Evolutionary conservation across 495 filamentous ascomycete species (phyloP), one percentile per base, ranked within the genome.

Genomic region (Penicillium simplicissimum): DNA sequence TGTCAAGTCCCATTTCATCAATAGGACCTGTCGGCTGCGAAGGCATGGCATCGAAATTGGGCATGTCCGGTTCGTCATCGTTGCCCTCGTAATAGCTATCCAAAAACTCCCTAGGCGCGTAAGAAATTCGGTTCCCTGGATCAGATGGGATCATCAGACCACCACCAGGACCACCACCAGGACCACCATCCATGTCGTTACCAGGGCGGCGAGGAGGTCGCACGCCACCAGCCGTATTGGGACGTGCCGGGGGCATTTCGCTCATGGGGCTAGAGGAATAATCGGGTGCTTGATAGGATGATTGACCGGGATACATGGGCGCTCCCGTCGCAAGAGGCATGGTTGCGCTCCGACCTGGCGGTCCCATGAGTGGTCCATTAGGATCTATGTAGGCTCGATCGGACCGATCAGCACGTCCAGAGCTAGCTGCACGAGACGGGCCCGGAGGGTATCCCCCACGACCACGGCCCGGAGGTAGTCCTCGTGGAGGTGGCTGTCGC

Each of bases 41-140:
- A 3, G 85, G 82, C 33, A 87, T 79, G 3, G 84, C 82, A 76
- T 93, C 89, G 60, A 94, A 94, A 67, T 92, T 85, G 3, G 90
- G 90, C 76, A 88, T 87, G 13, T 92, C 89, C 5, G 72, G 74
- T 31, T 79, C 78, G 40, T 77, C 78, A 1, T 68, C 67, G n/a
- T 54, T 67, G 6, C 70, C 58, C 43, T 71, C 74, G 52, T 75
- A 80, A 53, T 80, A 80, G 52, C 70, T 78, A 35, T 80, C 76
- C 56, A 79, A 52, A 38, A 79, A 67, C 2, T 74, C 76, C 25
- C 71, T 74, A 8, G 71, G 66, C 17, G 66, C 67, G 38, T 74
- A 72, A 19, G 69, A 72, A 31, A 70, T 63, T 5, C 69, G 67
- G 35, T 62, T 65, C 15, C 52, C 14, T 1, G 67, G 67, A 55